Evolutionary conservation across 73 alveolate species (phyloP), one percentile per base, ranked within the genome.

Genomic region (Diophrys appendiculata): DNA sequence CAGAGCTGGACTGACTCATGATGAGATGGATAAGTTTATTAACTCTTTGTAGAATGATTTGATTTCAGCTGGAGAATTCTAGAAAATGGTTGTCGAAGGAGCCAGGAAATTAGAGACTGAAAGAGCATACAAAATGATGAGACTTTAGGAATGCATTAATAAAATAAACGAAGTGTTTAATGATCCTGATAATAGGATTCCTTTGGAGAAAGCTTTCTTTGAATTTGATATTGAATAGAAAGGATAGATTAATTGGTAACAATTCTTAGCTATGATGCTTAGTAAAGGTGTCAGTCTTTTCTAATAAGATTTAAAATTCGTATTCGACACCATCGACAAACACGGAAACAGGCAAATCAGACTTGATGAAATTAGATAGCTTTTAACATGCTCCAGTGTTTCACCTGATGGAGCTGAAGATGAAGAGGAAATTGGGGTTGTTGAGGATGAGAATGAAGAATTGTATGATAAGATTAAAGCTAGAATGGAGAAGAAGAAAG

Each of bases 1-100:
- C 24, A 82, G 81, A 35, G 90, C 90, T 1, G 90, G 90, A 28
- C 43, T 82, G 0, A 73, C 90, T 13, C 24, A 69, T 32, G 90
- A 82, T 73, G 90, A 82, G 43, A 26, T 82, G 1, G 90, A 82
- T 32, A 82, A 65, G 54, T 74, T 82, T 13, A 23, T 82, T 35
- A 52, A 74, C 14, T 73, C 84, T 1, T 65, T 82, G 2, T 72
- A 77, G 0, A 82, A 82, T 52, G 77, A 64, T 22, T 13, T 82
- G 3, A 74, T 82, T 1, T 1, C 76, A 1, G 73, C 90, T 3
- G 52, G n/a, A 13, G 90, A 82, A 18, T 82, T 82, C 53, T 82
- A 82, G 75, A 82, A 82, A 65, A 32, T 82, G 22, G 76, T 82
- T 23, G 79, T 82, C 23, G 54, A 72, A 65, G 90, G 90, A 18